Base-by-base conservation (phyloP, 164 flowering plant species). In the Annona cherimola region DNA sequence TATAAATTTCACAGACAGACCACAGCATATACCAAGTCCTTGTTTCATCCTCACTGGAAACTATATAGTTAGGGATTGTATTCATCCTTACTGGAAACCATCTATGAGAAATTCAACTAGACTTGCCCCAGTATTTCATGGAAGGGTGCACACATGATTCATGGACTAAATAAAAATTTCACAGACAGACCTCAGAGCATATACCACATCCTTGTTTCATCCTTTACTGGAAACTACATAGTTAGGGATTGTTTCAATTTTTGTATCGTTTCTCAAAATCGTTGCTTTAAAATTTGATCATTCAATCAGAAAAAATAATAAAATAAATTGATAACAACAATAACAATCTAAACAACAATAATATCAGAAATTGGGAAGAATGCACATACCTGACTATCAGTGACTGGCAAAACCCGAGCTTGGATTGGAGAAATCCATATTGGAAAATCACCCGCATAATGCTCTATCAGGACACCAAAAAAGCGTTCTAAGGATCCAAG, bases 401-500 rank as follows among this genome's bases (percentile, higher is more conserved):
- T 95, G 60, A 95, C 94, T 0, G 99, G 99, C 72, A 95, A 82
- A 57, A 93, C 45, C 26, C 93, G 88, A 76, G 86, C 91, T 86
- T 95, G 98, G 65, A 89, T 79, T 71, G 99, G 98, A 77, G 93
- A 86, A 76, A 95, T 94, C 99, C 99, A 95, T 69, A 95, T 68
- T 12, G 99, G 99, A 69, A 93, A 93, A 75, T 95, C 98, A 12
- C 98, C 98, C 40, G 94, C 98, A 80, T 91, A 95, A 77, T 93
- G 91, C 81, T 95, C 99, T 73, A 95, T 89, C 45, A 95, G 93
- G 35, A 95, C 89, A 42, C 98, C 99, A 76, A 95, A 93, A 75
- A 93, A 93, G 9, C 97, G 85, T 79, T 93, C 99, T 76, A 93
- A 78, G 55, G 99, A 95, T 77, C 99, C 99, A 79, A 95, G 96